Conservation (phyloP, 176 grass and related monocot genomes). For the Lolium rigidum region DNA sequence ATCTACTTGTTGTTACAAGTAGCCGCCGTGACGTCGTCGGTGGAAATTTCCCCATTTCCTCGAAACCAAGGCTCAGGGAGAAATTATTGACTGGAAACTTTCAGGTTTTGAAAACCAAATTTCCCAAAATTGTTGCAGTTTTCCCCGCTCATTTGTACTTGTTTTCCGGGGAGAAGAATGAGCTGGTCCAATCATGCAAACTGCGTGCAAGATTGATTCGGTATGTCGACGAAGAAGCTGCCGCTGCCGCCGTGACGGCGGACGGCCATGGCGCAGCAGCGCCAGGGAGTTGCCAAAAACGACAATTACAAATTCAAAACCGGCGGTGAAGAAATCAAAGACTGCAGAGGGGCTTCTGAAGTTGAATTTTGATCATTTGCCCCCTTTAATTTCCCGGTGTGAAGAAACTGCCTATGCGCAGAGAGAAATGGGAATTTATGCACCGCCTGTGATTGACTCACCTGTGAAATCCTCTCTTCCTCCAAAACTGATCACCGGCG, state of each 20-base stretch:
- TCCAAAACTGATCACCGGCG: background rate
- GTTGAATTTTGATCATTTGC: background rate
- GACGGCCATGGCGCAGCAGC: too few species aligned
- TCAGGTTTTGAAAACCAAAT: slow-evolving; percentile 7
- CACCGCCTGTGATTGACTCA: slow-evolving; percentile 42
- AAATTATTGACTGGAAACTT: background rate
- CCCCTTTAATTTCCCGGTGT: background rate
- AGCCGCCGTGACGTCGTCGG: background rate
- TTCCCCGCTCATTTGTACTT: background rate
- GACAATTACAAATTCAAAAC: background rate
- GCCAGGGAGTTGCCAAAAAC: slow-evolving; percentile 1
- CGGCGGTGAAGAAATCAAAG: background rate
- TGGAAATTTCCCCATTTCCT: slow-evolving; percentile 36
- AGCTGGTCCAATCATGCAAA: background rate
- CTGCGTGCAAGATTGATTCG: background rate
- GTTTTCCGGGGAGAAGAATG: slow-evolving; percentile 6
- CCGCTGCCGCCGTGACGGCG: background rate
- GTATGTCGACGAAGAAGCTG: slow-evolving; percentile 10
- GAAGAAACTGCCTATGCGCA: slow-evolving; percentile 21
- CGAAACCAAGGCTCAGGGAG: background rate
- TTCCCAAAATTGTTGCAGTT: background rate
- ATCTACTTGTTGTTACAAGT: background rate
- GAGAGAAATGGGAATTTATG: background rate
- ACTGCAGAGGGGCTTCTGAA: background rate
- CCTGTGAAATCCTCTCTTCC: slow-evolving; percentile 21